Conservation (phyloP, 73 alveolate species). For the Breviolum minutum region DNA sequence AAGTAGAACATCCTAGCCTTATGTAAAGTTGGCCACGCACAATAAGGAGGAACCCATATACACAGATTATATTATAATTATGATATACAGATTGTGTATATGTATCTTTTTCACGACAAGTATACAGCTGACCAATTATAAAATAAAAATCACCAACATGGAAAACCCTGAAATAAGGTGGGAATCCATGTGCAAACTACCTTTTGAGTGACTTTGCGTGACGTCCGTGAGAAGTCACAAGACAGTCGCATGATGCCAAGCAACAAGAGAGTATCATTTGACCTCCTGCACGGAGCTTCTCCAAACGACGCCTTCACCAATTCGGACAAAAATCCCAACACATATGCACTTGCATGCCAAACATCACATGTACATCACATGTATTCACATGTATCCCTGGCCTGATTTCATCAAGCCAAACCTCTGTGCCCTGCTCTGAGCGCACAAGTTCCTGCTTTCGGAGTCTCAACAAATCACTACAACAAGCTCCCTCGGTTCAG, state of each 20-base stretch:
- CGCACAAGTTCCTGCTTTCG: constrained; percentile 50
- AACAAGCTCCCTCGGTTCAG: not conserved
- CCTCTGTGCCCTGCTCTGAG: not conserved
- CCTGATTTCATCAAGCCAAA: constrained; percentile 55
- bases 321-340: not conserved
- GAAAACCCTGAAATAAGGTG: not conserved
- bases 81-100: too few species aligned
- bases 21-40: too few species aligned
- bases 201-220: not conserved
- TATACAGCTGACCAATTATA: not conserved
- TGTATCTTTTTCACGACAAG: not conserved
- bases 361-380: not conserved
- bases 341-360: too few species aligned
- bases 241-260: not conserved
- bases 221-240: not conserved
- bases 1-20: too few species aligned
- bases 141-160: not conserved
- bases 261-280: constrained; percentile 26
- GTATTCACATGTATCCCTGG: not conserved
- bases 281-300: constrained; percentile 50
- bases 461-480: too few species aligned
- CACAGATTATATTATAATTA: too few species aligned
- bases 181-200: not conserved
- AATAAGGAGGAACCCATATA: too few species aligned
- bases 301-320: constrained; percentile 5